A percentile compares a stretch with the other conserved stretches of the same genome.
These are phyloP conservation scores for Pisolithus microcarpus DNA, from an alignment of 768 basidiomycete genomes.

Conservation along the genomic window DNA sequence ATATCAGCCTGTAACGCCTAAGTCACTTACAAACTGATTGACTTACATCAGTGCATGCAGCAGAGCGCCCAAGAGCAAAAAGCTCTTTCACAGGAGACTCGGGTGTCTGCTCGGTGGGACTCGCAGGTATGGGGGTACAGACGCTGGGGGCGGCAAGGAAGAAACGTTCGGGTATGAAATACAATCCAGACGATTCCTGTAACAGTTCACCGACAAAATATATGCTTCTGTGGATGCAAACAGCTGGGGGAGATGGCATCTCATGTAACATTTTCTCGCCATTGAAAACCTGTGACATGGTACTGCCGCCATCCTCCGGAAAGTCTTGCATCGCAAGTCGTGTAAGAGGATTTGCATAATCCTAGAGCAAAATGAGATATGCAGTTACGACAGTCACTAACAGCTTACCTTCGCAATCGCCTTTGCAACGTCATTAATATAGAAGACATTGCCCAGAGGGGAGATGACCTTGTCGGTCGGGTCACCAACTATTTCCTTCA, in stretches of 20 bases:
- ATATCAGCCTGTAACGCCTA: no score
- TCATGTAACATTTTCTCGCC: background rate
- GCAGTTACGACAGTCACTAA: background rate
- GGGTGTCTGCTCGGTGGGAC: no score
- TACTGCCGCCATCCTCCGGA: background rate
- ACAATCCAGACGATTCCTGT: background rate
- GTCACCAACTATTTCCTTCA: constrained; percentile 11
- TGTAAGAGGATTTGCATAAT: background rate
- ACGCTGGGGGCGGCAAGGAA: background rate
- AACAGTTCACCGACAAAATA: constrained; percentile 16
- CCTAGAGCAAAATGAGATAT: background rate
- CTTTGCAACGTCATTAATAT: constrained; percentile 8
- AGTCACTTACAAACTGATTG: no score
- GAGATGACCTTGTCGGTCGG: constrained; percentile 14
- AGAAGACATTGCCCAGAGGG: constrained; percentile 21
- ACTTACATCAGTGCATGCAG: no score
- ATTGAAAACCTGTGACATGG: background rate
- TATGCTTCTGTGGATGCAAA: background rate
- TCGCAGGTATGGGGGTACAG: no score
- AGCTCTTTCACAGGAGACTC: no score
- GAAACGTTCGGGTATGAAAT: constrained; percentile 8
- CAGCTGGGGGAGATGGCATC: background rate
- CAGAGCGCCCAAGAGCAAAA: no score
- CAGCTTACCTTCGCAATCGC: constrained; percentile 8
- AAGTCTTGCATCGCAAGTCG: constrained; percentile 7